Evolutionary conservation across 106 monocot genomes (phyloP).

Genomic region (Amphibolis antarctica): DNA sequence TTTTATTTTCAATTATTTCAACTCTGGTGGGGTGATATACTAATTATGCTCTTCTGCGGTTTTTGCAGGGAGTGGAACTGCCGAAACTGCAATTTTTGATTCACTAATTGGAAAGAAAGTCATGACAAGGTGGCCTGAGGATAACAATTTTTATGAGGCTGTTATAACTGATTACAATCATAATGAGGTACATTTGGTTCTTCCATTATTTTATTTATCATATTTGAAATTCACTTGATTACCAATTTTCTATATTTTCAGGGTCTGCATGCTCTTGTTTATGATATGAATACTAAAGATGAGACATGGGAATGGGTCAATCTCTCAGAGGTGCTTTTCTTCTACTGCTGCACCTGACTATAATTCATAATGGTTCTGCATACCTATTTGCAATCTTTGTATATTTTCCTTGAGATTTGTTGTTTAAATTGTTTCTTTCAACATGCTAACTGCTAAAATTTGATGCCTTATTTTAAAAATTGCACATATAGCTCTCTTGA

Average conservation of each 20-base stretch:
- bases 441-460: too few relatives aligned
- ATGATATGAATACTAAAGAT: slow-evolving; percentile 67
- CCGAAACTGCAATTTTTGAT: slow-evolving; percentile 26
- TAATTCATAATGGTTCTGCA: too few relatives aligned
- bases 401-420: too few relatives aligned
- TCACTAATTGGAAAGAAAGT: slow-evolving; percentile 48
- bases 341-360: too few relatives aligned
- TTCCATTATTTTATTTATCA: slow-evolving; percentile 1
- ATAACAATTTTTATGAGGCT: slow-evolving; percentile 61
- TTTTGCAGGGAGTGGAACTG: slow-evolving; percentile 22
- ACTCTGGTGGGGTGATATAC: slow-evolving; percentile 28
- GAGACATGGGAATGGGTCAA: slow-evolving; percentile 95
- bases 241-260: slow-evolving; percentile 20
- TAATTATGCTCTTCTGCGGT: slow-evolving; percentile 26
- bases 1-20: slow-evolving; percentile 24
- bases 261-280: slow-evolving; percentile 81
- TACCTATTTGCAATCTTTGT: too few relatives aligned
- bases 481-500: too few relatives aligned
- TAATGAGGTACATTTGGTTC: slow-evolving; percentile 11
- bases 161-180: slow-evolving; percentile 35
- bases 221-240: neutral
- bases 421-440: too few relatives aligned
- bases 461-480: too few relatives aligned
- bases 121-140: slow-evolving; percentile 60
- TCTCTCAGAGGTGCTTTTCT: slow-evolving; percentile 54